These are phyloP conservation scores for Dicorynia guianensis DNA, from an alignment of 306 rosid species.

Conservation along the genomic window DNA sequence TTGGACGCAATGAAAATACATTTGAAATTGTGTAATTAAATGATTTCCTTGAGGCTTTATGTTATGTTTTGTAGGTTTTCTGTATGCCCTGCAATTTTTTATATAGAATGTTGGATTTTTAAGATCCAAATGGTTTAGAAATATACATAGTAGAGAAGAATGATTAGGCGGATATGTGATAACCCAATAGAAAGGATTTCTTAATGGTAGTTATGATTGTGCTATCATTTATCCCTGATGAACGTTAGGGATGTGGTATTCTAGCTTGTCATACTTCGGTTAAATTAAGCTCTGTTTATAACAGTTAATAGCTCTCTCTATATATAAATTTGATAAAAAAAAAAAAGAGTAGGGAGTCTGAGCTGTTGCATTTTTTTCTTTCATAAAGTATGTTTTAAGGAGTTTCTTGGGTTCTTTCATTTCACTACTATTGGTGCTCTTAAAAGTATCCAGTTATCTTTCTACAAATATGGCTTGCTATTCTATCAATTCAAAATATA, in stretches of 20 bases:
- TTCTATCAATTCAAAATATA: not conserved
- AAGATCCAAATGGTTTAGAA: not conserved
- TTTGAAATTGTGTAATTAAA: too few species aligned
- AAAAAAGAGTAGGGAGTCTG: too few species aligned
- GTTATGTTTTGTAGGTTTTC: too few species aligned
- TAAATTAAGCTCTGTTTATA: slow-evolving; percentile 7
- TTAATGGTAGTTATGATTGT: slow-evolving; percentile 4
- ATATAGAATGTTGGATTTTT: not conserved
- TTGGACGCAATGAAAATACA: not conserved
- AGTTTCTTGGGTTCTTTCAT: not conserved
- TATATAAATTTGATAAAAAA: too few species aligned
- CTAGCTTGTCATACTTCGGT: slow-evolving; percentile 8
- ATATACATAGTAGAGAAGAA: not conserved
- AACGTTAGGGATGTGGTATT: not conserved
- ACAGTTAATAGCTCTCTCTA: not conserved
- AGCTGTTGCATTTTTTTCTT: slow-evolving; percentile 10
- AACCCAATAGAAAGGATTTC: not conserved
- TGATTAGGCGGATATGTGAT: not conserved
- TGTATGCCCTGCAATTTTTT: not conserved
- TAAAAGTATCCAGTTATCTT: not conserved
- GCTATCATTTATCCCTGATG: not conserved
- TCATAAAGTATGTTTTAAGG: not conserved
- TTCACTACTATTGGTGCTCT: slow-evolving; percentile 14
- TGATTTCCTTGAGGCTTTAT: too few species aligned
- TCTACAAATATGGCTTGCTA: slow-evolving; percentile 12